phyloP scores from a whole-genome alignment of 495 filamentous ascomycete species.

The Apodospora peruviana region DNA sequence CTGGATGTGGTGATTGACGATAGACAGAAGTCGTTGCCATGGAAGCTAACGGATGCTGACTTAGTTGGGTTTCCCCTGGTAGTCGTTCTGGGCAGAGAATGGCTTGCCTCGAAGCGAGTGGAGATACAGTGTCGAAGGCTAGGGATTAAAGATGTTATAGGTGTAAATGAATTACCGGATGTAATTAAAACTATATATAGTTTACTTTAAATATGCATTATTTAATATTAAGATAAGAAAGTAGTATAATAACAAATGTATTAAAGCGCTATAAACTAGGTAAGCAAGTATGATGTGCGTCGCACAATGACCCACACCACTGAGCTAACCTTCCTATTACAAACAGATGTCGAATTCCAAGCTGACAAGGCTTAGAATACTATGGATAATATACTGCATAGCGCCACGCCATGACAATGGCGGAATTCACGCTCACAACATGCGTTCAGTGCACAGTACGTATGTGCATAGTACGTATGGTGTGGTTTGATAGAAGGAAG shows the following conservation, averaged over 20 bases:
- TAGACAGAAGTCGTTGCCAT: slow-evolving; percentile 60
- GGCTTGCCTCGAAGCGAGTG: slow-evolving; percentile 55
- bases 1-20: slow-evolving; percentile 70
- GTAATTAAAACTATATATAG: neutral
- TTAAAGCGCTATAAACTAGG: too few species aligned
- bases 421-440: too few species aligned
- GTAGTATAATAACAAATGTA: neutral
- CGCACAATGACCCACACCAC: too few species aligned
- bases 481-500: too few species aligned
- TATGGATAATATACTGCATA: too few species aligned
- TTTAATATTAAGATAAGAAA: neutral
- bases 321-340: too few species aligned
- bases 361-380: too few species aligned
- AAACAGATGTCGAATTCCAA: too few species aligned
- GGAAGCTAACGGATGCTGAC: slow-evolving; percentile 87
- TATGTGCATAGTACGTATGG: too few species aligned
- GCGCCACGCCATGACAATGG: too few species aligned
- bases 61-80: slow-evolving; percentile 82
- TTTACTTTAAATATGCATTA: neutral
- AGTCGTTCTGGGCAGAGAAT: slow-evolving; percentile 68
- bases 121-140: slow-evolving; percentile 75
- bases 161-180: slow-evolving; percentile 24
- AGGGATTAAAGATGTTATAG: slow-evolving; percentile 17
- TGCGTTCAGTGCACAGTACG: too few species aligned
- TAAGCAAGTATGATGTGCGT: too few species aligned